Evolutionary conservation across 2,329 filamentous ascomycete genomes (phyloP).

Genomic region (Fusarium agapanthi): DNA sequence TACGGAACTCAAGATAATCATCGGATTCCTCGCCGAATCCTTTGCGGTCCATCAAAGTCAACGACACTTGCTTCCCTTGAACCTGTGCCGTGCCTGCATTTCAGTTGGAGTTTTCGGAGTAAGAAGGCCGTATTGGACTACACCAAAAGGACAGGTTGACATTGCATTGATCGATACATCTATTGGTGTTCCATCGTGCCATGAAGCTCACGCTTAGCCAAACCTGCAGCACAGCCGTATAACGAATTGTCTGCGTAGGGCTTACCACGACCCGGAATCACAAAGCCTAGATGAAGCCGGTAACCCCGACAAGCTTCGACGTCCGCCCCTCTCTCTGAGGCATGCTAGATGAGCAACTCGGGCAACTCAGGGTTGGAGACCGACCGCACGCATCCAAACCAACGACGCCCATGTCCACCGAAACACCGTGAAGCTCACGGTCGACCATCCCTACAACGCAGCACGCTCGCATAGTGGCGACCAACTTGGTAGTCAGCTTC

Average conservation of each 20-base stretch:
- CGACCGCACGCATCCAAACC: neutral
- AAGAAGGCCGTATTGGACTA: neutral
- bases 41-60: neutral
- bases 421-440: neutral
- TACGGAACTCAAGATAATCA: neutral
- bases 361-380: neutral
- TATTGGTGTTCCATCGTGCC: neutral
- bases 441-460: neutral
- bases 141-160: too few species aligned
- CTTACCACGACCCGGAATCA: too few species aligned
- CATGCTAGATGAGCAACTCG: neutral
- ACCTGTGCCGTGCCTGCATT: neutral
- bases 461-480: neutral
- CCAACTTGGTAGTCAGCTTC: neutral
- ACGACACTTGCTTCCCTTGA: too few species aligned
- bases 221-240: too few species aligned
- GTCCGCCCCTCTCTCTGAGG: neutral
- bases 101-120: neutral
- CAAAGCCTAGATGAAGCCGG: neutral
- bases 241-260: too few species aligned
- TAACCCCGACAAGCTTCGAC: rapidly evolving
- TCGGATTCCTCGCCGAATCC: neutral
- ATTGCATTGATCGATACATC: neutral
- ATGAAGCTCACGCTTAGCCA: too few species aligned
- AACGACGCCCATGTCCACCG: neutral